Base-by-base conservation (phyloP, 352 stramenopile species). In the Phytophthora sp. region DNA sequence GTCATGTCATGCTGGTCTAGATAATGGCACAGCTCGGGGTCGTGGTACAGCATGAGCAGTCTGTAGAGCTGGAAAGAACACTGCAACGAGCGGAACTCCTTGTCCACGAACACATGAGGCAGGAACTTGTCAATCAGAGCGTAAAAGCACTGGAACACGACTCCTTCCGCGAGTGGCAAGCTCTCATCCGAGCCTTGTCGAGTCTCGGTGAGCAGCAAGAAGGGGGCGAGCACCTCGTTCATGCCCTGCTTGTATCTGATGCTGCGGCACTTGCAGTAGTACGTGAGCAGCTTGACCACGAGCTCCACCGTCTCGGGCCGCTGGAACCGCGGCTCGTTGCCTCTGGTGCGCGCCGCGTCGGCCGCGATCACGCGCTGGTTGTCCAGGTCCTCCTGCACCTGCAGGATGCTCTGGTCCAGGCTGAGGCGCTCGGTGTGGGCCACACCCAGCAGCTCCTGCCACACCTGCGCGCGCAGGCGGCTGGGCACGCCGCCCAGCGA, bases 221-320 rank as follows among this genome's bases (percentile, higher is more conserved):
- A 97, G 1, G 93, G 93, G 13, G 93, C 92, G 4, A 98, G 71
- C 41, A 98, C 89, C 66, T 98, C 93, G 68, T 98, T 97, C 91
- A 98, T 96, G 13, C 93, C 93, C 72, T 98, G 92, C 51, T 98
- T 98, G 87, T 98, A 98, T 18, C 75, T 67, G 46, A 97, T 84
- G 32, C 71, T 91, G 42, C 92, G 84, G 48, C 76, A 82, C 60
- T 97, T 97, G 87, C 92, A 97, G 67, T 98, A 97, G 62, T 95
- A 97, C 12, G 93, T 98, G 27, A 98, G 76, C 50, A 98, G 63
- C 60, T 94, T 89, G 9, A 72, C 66, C 48, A 98, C 74, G 9
- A 84, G 62, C 37, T 89, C 87, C 49, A 93, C 66, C 4, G 91
- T 95, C 61, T 89, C 73, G 0, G 77, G 76, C 53, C 86, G 68